A percentile compares a stretch with the other conserved stretches of the same genome.
Conservation (phyloP, 106 monocot species). For the Dactylorhiza incarnata region DNA sequence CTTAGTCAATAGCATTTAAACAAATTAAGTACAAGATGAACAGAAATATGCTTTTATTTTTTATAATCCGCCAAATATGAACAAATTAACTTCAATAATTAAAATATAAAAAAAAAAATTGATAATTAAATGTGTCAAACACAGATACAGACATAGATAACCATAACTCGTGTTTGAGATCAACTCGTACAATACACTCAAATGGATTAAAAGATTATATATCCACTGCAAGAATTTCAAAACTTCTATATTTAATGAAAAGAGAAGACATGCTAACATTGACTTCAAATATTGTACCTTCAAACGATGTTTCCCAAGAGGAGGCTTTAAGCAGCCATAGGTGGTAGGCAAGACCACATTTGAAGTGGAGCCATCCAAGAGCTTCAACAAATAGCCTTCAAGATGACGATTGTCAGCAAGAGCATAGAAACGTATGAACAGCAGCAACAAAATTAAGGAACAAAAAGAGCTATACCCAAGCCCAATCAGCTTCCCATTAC, state of each 20-base stretch:
- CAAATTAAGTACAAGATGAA: background rate
- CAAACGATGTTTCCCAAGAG: conserved; percentile 88
- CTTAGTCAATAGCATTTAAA: background rate
- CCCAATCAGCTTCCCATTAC: no score
- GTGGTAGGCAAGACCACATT: conserved; percentile 61
- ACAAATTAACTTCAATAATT: background rate
- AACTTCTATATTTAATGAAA: background rate
- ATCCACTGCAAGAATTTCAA: background rate
- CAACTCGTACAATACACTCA: background rate
- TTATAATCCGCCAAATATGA: background rate
- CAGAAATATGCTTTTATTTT: background rate
- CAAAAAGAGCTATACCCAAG: no score
- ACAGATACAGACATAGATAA: background rate
- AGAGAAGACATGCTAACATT: background rate
- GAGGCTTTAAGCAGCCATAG: conserved; percentile 76
- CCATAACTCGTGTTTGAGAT: background rate
- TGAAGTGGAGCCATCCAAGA: conserved; percentile 66
- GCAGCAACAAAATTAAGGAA: background rate
- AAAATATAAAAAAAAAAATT: background rate
- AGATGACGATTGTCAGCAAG: conserved; percentile 3
- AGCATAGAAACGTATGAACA: background rate
- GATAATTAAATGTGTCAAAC: background rate
- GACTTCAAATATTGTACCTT: conserved; percentile 44
- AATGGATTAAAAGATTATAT: background rate
- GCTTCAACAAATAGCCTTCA: conserved; percentile 71